Conservation (phyloP, 2,329 filamentous ascomycete species). For the Aspergillus proliferans region DNA sequence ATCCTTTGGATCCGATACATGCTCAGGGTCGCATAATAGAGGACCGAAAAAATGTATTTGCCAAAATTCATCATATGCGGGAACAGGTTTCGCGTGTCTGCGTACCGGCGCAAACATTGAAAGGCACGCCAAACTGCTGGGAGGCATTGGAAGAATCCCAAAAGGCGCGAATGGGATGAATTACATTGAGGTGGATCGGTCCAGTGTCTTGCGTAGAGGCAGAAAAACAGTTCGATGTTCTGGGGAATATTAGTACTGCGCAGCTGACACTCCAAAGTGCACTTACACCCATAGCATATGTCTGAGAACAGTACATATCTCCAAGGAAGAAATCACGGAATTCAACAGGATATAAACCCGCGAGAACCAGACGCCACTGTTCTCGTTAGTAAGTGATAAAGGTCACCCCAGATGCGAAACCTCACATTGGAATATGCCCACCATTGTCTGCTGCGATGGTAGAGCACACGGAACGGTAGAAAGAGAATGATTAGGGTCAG, state of each 20-base stretch:
- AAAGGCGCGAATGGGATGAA: constrained; percentile 70
- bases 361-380: constrained; percentile 76
- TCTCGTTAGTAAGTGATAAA: constrained; percentile 8
- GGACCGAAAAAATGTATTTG: constrained; percentile 82
- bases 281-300: constrained; percentile 77
- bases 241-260: constrained; percentile 31
- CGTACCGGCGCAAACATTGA: constrained; percentile 85
- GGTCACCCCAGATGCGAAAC: constrained; percentile 8
- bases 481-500: constrained; percentile 65
- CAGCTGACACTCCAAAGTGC: neutral
- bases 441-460: constrained; percentile 74
- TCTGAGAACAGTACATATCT: constrained; percentile 94
- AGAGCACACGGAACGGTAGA: constrained; percentile 67
- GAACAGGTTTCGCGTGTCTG: constrained; percentile 78
- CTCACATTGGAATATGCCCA: constrained; percentile 81
- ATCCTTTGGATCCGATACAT: constrained; percentile 70
- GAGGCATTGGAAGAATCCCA: constrained; percentile 78
- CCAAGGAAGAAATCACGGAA: constrained; percentile 97
- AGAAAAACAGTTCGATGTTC: constrained; percentile 93
- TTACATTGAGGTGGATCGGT: constrained; percentile 69
- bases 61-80: constrained; percentile 88
- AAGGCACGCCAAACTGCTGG: constrained; percentile 86
- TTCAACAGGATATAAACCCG: constrained; percentile 86
- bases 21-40: constrained; percentile 71
- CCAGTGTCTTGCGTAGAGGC: constrained; percentile 79